phyloP scores from a whole-genome alignment of 345 rosid genomes.

The Aquilaria yunnanensis region DNA sequence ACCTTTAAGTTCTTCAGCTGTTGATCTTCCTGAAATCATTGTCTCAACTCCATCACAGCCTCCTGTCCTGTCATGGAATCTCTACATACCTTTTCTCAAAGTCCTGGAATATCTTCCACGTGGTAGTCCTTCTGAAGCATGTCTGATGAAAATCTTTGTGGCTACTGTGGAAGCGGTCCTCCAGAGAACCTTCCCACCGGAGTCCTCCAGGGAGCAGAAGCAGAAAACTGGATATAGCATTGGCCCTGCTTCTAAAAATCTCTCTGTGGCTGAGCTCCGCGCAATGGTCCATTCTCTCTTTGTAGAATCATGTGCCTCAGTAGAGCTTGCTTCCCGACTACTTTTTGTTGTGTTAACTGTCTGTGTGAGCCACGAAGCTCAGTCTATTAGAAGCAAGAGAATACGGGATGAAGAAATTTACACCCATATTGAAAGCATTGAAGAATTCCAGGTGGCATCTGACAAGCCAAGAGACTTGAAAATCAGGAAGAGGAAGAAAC shows the following conservation, averaged over 20 bases:
- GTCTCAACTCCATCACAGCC: slow-evolving; percentile 94
- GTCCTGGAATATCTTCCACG: slow-evolving; percentile 97
- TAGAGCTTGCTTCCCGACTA: slow-evolving; percentile 90
- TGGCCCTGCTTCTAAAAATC: slow-evolving; percentile 75
- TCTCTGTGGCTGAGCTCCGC: slow-evolving; percentile 94
- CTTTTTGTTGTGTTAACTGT: slow-evolving; percentile 94
- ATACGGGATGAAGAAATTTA: slow-evolving; percentile 46
- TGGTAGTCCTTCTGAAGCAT: slow-evolving; percentile 98
- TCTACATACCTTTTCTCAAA: slow-evolving; percentile 93
- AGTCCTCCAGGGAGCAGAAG: slow-evolving; percentile 42
- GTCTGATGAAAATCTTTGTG: slow-evolving; percentile 94
- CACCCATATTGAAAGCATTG: slow-evolving; percentile 31
- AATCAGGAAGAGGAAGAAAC: slow-evolving; percentile 52
- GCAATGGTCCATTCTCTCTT: slow-evolving; percentile 96
- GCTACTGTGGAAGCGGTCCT: slow-evolving; percentile 94
- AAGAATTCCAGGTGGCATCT: slow-evolving; percentile 27
- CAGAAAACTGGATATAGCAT: slow-evolving; percentile 48
- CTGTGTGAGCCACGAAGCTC: slow-evolving; percentile 97
- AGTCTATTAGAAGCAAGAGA: slow-evolving; percentile 66
- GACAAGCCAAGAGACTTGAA: slow-evolving; percentile 35
- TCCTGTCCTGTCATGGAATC: slow-evolving; percentile 87
- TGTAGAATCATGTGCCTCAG: slow-evolving; percentile 81
- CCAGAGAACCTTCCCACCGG: slow-evolving; percentile 79
- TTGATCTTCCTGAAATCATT: slow-evolving; percentile 95
- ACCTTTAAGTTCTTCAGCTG: slow-evolving; percentile 90